Conservation (phyloP, 345 rosid species). For the Euphorbia tirucalli region DNA sequence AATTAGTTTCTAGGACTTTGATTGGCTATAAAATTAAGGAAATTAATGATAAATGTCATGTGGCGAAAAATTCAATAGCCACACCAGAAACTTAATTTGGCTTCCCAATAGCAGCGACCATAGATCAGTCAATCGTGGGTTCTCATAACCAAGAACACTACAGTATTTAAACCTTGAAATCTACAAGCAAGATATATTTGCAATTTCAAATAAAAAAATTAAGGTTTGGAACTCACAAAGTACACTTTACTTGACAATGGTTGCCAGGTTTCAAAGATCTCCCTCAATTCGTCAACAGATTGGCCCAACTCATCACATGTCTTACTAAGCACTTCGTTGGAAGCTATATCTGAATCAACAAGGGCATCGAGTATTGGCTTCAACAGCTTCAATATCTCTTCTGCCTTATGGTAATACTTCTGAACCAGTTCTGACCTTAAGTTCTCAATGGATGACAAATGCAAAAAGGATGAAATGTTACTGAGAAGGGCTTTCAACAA, state of each 20-base stretch:
- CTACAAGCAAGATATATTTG: neutral
- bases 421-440: slow-evolving; percentile 59
- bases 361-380: slow-evolving; percentile 68
- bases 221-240: slow-evolving; percentile 55
- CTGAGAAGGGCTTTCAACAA: slow-evolving; percentile 59
- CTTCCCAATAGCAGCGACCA: neutral
- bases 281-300: slow-evolving; percentile 61
- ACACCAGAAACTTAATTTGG: neutral
- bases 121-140: slow-evolving; percentile 6
- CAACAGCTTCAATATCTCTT: slow-evolving; percentile 70
- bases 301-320: slow-evolving; percentile 61
- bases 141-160: slow-evolving; percentile 6
- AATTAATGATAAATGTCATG: neutral
- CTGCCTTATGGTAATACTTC: slow-evolving; percentile 67
- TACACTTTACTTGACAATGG: slow-evolving; percentile 75
- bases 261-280: slow-evolving; percentile 70
- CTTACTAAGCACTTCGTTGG: slow-evolving; percentile 53
- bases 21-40: neutral
- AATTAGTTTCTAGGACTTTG: neutral
- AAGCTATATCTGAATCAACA: slow-evolving; percentile 51
- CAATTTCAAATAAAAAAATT: slow-evolving; percentile 4
- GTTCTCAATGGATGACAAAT: slow-evolving; percentile 54
- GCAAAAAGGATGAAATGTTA: slow-evolving; percentile 62
- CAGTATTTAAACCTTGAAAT: neutral
- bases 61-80: neutral